phyloP scores from a whole-genome alignment of 2,329 filamentous ascomycete species.

The Beauveria australis region DNA sequence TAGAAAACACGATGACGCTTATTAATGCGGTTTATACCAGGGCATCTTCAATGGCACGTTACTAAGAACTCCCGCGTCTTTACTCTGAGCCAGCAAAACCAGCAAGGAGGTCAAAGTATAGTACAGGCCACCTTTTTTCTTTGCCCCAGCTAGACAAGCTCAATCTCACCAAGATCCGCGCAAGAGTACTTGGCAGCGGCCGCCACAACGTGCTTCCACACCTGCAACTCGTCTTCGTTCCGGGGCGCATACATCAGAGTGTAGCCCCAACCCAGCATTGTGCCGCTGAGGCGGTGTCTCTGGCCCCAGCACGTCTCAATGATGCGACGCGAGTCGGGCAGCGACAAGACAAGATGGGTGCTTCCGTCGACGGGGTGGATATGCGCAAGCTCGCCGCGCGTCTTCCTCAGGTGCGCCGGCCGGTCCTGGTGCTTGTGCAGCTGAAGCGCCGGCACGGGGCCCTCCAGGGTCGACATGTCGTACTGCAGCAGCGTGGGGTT shows the following conservation, averaged over 20 bases:
- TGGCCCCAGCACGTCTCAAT: slow-evolving; percentile 31
- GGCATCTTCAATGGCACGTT: too few species aligned
- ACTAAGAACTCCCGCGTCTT: too few species aligned
- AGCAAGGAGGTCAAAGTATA: too few species aligned
- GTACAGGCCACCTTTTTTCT: too few species aligned
- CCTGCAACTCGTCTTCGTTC: slow-evolving; percentile 12
- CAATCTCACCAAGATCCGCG: neutral
- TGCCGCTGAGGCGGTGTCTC: slow-evolving; percentile 24
- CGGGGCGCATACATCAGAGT: slow-evolving; percentile 16
- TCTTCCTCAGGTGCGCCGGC: slow-evolving; percentile 9
- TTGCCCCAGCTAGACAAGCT: neutral
- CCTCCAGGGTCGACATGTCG: slow-evolving; percentile 13
- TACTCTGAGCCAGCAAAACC: too few species aligned
- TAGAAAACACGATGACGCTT: too few species aligned
- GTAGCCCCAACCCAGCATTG: slow-evolving; percentile 14
- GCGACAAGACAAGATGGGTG: slow-evolving; percentile 28
- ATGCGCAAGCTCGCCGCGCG: slow-evolving; percentile 26
- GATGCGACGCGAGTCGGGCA: slow-evolving; percentile 26
- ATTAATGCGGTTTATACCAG: too few species aligned
- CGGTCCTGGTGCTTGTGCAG: slow-evolving; percentile 6
- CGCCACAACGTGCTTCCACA: slow-evolving; percentile 14
- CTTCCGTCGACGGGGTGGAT: slow-evolving; percentile 29
- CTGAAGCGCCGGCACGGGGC: slow-evolving; percentile 15
- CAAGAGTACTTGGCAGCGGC: slow-evolving; percentile 15
- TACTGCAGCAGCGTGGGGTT: slow-evolving; percentile 11